Base-by-base conservation (phyloP, 2,329 filamentous ascomycete species). In the Exophiala alcalophila region DNA sequence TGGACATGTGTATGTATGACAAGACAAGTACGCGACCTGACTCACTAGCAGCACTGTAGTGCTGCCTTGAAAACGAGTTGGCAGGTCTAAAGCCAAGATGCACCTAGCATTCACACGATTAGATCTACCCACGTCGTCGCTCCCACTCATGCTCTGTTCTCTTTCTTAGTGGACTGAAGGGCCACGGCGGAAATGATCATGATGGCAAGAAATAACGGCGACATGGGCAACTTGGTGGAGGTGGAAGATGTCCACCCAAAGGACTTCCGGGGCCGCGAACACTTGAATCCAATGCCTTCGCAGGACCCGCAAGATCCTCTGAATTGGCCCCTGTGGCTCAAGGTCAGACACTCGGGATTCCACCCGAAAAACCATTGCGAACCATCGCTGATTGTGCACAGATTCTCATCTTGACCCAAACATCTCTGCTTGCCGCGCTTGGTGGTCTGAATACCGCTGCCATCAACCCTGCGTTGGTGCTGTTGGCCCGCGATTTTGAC, bases 391-490 rank as follows among this genome's bases (percentile, higher is more conserved):
- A 43, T 18, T 20, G 14, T 19, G n/a, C 11, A 10, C 23, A 60
- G 59, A 48, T 58, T 27, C 32, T 28, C 11, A 50, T 54, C 11
- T 39, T 58, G 28, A 40, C 50, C 7, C 57, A 58, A 49, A 47
- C 59, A 9, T 58, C 56, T 29, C 42, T 57, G 4, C 56, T 62
- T 5, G 59, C 56, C 9, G 43, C 43, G 12, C 31, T 53, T 21
- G 52, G 44, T 9, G 43, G 42, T 18, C 41, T 55, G 15, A 53
- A 55, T 18, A 53, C 50, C 3, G 52, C 52, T 25, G 41, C 44
- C 6, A 53, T 53, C 47, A 55, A 55, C 34, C 50, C 52, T n/a
- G 52, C 52, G 4, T 44, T 46, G 16, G 47, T 42, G 11, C 41
- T 43, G 7, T 34, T 53, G 20, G 52, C 44, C 28, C 31, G 41